Evolutionary conservation across 2,329 filamentous ascomycete genomes (phyloP), one percentile per base, ranked within the genome.

Genomic region (Fusarium sp.): DNA sequence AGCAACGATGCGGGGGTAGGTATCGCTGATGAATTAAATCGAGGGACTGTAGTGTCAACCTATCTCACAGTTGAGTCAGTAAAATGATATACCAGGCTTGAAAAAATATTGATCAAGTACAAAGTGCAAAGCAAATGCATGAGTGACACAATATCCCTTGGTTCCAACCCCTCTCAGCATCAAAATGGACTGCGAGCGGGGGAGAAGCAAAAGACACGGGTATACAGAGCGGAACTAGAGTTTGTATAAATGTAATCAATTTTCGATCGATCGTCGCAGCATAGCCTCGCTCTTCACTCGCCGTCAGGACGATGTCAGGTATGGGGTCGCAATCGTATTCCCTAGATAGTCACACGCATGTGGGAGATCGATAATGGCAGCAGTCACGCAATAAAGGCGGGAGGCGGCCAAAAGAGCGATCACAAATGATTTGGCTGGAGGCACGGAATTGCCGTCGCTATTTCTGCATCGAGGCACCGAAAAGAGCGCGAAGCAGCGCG

Each of bases 61-160:
- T 73, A 58, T 73, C 62, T 70, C 58, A 73, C 63, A 45, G 21
- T 42, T 34, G 56, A 54, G 61, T 73, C 46, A 73, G 71, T 67
- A 50, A 21, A 46, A 52, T 56, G 43, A n/a, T n/a, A 36, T 7
- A 17, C 59, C 54, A 68, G 32, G 47, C 40, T 61, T 53, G 40
- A 43, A 56, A 48, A 57, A 9, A 10, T 12, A 4, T 38, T 38
- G 40, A 36, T 15, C 38, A 65, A 53, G 50, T 47, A 61, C 36
- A 53, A 67, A 39, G 47, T 23, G 57, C 44, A 56, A 60, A 57
- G 40, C 19, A n/a, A 17, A 36, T 62, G 54, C 47, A 44, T 52
- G 36, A 30, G 47, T 53, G 45, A 44, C 46, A 63, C 56, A 45
- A 28, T 28, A 24, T 56, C 28, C n/a, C 55, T 38, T 12, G 36